Evolutionary conservation across 1,139 yeast species (phyloP).

Genomic region (Blastobotrys capitulatus): DNA sequence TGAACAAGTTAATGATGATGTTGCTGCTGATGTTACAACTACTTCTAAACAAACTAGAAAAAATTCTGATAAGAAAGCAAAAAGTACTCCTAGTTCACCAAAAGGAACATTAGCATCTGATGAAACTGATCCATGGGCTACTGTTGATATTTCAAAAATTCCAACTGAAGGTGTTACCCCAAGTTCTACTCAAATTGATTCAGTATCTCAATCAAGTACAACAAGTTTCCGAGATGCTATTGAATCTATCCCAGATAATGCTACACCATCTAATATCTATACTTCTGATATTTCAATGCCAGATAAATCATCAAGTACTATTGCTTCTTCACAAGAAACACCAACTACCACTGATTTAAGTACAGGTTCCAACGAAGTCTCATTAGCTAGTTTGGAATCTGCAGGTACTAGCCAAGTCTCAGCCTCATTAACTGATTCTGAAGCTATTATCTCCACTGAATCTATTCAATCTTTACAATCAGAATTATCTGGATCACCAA

Average conservation of each 20-base stretch:
- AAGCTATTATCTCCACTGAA: neutral
- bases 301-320: no score
- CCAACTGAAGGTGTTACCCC: neutral
- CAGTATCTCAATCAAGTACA: neutral
- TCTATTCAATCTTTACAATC: neutral
- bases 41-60: no score
- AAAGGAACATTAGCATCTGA: neutral
- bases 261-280: constrained; percentile 1
- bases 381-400: neutral
- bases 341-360: neutral
- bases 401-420: neutral
- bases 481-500: neutral
- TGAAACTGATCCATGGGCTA: neutral
- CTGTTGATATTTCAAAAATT: neutral
- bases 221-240: neutral
- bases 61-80: neutral
- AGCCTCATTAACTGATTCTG: neutral
- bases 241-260: constrained; percentile 5
- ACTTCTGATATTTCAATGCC: neutral
- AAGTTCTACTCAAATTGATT: neutral
- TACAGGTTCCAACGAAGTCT: neutral
- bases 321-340: no score
- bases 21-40: no score
- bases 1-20: no score
- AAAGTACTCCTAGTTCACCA: neutral